Evolutionary conservation across 2,329 filamentous ascomycete species (phyloP).

Genomic region (Paecilomyces sp.): DNA sequence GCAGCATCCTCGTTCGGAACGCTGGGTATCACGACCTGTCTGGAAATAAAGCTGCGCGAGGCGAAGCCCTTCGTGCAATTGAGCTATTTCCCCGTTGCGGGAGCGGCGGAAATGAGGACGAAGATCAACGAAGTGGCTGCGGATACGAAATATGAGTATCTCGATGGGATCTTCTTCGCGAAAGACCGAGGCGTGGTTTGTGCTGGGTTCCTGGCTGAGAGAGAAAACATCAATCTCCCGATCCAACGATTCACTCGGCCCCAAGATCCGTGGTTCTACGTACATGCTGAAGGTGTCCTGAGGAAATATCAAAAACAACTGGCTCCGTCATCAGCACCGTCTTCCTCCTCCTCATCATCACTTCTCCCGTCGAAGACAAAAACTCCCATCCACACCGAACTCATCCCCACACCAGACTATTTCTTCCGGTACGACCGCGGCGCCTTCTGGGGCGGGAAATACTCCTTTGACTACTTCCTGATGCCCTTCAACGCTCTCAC

Average conservation of each 20-base stretch:
- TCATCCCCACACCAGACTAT: slow-evolving; percentile 28
- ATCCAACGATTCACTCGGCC: slow-evolving; percentile 48
- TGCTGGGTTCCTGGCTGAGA: slow-evolving; percentile 13
- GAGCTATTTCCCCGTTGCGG: background rate
- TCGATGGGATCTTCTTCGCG: background rate
- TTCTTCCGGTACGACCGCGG: slow-evolving; percentile 51
- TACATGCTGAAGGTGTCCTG: slow-evolving; percentile 51
- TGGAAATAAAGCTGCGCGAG: background rate
- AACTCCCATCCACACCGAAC: background rate
- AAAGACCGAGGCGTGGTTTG: background rate
- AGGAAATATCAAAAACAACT: background rate
- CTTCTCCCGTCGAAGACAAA: slow-evolving; percentile 11
- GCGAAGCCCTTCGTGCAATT: background rate
- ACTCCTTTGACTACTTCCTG: slow-evolving; percentile 55
- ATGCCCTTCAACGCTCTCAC: slow-evolving; percentile 55
- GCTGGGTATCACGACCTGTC: background rate
- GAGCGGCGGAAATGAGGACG: background rate
- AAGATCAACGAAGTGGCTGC: background rate
- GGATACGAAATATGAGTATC: background rate
- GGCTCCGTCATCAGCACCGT: background rate
- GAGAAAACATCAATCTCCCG: slow-evolving; percentile 23
- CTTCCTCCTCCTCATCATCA: background rate
- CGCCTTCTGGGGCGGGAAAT: slow-evolving; percentile 57
- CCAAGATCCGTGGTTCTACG: slow-evolving; percentile 66
- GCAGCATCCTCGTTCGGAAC: background rate